These are phyloP conservation scores for Polyporus tsugae DNA, from an alignment of 1,284 basidiomycete species.

Conservation along the genomic window DNA sequence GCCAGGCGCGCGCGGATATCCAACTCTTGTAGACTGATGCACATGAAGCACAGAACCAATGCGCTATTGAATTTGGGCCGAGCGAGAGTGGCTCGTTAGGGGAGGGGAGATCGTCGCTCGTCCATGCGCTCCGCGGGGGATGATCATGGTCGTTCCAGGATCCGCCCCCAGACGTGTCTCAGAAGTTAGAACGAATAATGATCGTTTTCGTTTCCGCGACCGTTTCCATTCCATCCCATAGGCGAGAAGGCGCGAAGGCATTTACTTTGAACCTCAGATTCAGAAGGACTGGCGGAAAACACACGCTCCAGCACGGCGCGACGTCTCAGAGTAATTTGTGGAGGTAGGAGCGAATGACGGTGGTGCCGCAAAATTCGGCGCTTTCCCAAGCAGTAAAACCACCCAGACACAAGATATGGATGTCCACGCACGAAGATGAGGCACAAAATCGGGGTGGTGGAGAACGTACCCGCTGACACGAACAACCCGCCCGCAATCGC, in stretches of 20 bases:
- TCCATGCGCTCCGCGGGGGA: slow-evolving; percentile 2
- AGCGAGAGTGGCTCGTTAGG: background rate
- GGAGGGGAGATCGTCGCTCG: background rate
- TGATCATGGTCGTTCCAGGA: slow-evolving; percentile 4
- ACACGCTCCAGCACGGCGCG: background rate
- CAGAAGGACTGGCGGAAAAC: background rate
- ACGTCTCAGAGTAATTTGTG: background rate
- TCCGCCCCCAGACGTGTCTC: slow-evolving; percentile 5
- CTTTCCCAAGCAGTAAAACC: background rate
- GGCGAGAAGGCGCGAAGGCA: background rate
- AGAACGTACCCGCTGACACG: slow-evolving; percentile 17
- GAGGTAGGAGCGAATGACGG: background rate
- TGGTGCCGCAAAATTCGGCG: background rate
- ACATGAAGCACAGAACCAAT: background rate
- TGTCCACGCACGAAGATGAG: background rate
- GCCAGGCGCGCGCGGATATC: background rate
- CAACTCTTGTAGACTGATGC: slow-evolving; percentile 1
- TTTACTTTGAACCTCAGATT: background rate
- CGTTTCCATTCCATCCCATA: background rate
- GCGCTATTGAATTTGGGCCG: background rate
- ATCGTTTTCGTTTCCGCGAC: background rate
- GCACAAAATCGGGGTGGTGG: background rate
- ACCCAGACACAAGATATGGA: background rate
- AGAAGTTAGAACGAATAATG: background rate
- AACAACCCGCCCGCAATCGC: background rate